Base-by-base conservation (phyloP, 2,329 filamentous ascomycete species). In the Diaporthe nobilis region DNA sequence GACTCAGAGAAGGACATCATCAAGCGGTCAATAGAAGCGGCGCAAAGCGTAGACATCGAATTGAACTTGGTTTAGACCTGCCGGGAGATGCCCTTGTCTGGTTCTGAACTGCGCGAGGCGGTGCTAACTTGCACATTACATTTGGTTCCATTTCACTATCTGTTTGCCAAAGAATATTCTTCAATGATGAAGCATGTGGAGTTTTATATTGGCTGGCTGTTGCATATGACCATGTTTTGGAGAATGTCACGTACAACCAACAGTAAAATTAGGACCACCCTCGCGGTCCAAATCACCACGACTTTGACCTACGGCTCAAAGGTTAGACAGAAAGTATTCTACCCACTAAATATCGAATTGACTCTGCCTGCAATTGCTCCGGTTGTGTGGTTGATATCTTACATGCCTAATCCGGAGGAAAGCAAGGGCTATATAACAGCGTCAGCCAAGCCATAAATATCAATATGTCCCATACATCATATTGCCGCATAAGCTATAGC, bases 111-210 rank as follows among this genome's bases (percentile, higher is more conserved):
- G 13, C 15, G 17, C 17, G 5, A 7, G 17, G 17, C 1, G 9
- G 1, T 34, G 9, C 15, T 10, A 9, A 8, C 0, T 0, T 10
- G 53, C 15, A 34, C 28, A 1, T n/a, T 4, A 55, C 13, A 0
- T 31, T 4, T 31, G 51, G 25, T 0, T 57, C 28, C 1, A n/a
- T 34, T 20, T 34, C 53, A 31, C 28, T 4, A 31, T 31, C 28
- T 4, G 4, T 31, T 31, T 31, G 28, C 28, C 28, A 4, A 31
- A 31, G 4, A 31, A 31, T 1, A 31, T 31, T 31, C 31, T 31
- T 17, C 44, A 22, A 49, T 22, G 42, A 44, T 2, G 1, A 44
- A 44, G 3, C 17, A 17, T 49, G 7, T 17, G 20, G 20, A 49
- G 7, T 49, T 22, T 22, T 0, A 3, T 0, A 10, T 49, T 49